phyloP scores from a whole-genome alignment of 495 filamentous ascomycete genomes.

The Lasiosphaeria ovina region DNA sequence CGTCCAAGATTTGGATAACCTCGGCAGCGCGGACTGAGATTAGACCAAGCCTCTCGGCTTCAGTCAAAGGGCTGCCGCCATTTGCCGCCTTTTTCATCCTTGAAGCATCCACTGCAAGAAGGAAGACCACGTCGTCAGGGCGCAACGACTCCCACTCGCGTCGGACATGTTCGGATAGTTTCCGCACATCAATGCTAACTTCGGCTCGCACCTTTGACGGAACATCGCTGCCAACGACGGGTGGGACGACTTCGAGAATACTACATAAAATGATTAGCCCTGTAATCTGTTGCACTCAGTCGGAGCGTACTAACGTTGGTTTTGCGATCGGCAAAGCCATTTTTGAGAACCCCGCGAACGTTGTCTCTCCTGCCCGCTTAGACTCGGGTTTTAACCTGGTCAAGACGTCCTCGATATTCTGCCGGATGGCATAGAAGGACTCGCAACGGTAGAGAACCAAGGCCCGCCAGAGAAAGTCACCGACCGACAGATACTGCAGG shows the following conservation, averaged over 20 bases:
- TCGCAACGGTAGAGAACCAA: conserved; percentile 87
- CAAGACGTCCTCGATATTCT: conserved; percentile 79
- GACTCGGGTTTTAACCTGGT: conserved; percentile 73
- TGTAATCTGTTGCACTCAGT: conserved; percentile 5
- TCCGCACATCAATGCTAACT: conserved; percentile 80
- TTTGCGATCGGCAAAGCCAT: conserved; percentile 88
- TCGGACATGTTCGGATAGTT: conserved; percentile 68
- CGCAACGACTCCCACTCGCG: conserved; percentile 90
- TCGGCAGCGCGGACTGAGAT: conserved; percentile 77
- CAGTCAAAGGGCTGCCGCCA: conserved; percentile 48
- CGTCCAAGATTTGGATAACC: conserved; percentile 83
- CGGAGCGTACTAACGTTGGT: conserved; percentile 54
- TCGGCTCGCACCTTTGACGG: conserved; percentile 88
- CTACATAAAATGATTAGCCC: conserved; percentile 22
- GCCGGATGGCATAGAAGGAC: conserved; percentile 90
- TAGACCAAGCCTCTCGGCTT: conserved; percentile 62
- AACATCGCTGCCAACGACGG: conserved; percentile 78
- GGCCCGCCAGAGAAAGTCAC: conserved; percentile 93
- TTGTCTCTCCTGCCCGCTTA: conserved; percentile 59
- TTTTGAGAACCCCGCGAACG: conserved; percentile 81
- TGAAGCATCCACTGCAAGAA: conserved; percentile 68
- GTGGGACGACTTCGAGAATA: conserved; percentile 80
- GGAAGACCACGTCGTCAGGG: conserved; percentile 85
- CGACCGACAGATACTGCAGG: conserved; percentile 90
- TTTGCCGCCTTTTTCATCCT: conserved; percentile 54